Evolutionary conservation across 768 basidiomycete genomes (phyloP).

Genomic region (Rhodotorula sphaerocarpa): DNA sequence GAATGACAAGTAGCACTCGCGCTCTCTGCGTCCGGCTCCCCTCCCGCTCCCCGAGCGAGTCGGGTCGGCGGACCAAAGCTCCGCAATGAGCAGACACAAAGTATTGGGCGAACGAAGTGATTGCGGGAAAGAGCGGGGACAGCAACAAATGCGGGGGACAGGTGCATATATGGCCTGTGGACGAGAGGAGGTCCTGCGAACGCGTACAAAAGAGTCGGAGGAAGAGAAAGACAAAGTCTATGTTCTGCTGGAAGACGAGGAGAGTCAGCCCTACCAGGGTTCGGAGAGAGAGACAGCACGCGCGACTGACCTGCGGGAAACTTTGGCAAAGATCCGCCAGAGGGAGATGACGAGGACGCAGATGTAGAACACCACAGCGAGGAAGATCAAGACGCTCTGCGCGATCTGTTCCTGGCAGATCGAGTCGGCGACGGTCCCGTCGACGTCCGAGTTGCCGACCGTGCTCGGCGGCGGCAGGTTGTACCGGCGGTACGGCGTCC

Average conservation of each 20-base stretch:
- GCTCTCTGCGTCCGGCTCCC: too few species aligned
- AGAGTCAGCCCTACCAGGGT: neutral
- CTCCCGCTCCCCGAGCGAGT: too few species aligned
- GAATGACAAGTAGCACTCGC: too few species aligned
- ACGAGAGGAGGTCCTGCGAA: too few species aligned
- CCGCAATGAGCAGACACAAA: too few species aligned
- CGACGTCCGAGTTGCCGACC: slow-evolving; percentile 22
- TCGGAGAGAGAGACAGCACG: neutral
- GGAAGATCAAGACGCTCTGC: slow-evolving; percentile 66
- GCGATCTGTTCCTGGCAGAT: slow-evolving; percentile 70
- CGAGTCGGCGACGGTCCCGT: slow-evolving; percentile 44
- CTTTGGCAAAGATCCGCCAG: slow-evolving; percentile 36
- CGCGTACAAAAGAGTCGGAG: too few species aligned
- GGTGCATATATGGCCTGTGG: too few species aligned
- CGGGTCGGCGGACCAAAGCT: too few species aligned
- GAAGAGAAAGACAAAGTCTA: too few species aligned
- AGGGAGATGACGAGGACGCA: slow-evolving; percentile 42
- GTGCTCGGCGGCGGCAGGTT: slow-evolving; percentile 11
- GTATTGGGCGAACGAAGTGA: too few species aligned
- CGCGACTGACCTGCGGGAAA: neutral
- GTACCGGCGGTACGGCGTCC: slow-evolving; percentile 39
- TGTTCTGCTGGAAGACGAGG: neutral
- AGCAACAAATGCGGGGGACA: too few species aligned
- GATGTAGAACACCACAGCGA: slow-evolving; percentile 71
- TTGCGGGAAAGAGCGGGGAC: too few species aligned